These are phyloP conservation scores for Plantago rigida DNA, from an alignment of 305 asterid species.

Conservation along the genomic window DNA sequence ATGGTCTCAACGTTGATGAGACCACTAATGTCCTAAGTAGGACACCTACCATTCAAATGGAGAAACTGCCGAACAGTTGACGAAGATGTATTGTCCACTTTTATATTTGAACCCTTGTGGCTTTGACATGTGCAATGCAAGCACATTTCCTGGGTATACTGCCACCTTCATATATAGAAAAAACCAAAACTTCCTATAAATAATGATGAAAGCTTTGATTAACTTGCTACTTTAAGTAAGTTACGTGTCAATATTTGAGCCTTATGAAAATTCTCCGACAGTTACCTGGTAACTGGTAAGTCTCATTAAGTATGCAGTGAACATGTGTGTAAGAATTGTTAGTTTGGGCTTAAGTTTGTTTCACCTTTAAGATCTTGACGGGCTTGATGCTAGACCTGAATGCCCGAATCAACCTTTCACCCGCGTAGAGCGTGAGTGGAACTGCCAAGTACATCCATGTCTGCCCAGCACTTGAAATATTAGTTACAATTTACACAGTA, in stretches of 20 bases:
- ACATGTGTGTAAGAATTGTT: not conserved
- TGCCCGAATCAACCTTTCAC: conserved; percentile 64
- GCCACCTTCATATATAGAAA: conserved; percentile 48
- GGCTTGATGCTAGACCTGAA: conserved; percentile 67
- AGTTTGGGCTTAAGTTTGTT: not conserved
- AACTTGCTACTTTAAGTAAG: conserved; percentile 1
- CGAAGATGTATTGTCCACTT: conserved; percentile 80
- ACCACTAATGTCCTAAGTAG: too few species aligned
- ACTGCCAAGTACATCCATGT: conserved; percentile 80
- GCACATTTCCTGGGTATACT: conserved; percentile 73
- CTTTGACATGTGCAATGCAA: conserved; percentile 74
- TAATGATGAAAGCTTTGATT: not conserved
- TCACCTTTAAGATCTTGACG: conserved; percentile 64
- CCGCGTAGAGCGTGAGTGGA: conserved; percentile 48
- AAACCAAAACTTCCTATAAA: not conserved
- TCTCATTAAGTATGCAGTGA: not conserved
- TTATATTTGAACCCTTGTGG: conserved; percentile 82
- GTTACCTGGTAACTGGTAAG: too few species aligned
- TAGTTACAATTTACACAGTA: not conserved
- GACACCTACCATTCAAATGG: conserved; percentile 66
- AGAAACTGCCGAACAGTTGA: conserved; percentile 81
- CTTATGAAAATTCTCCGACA: too few species aligned
- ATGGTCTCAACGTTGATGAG: not conserved
- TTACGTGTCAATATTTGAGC: not conserved
- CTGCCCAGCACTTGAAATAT: conserved; percentile 27